Conservation (phyloP, 1,284 basidiomycete genomes). For the Pyrrhoderma noxium region DNA sequence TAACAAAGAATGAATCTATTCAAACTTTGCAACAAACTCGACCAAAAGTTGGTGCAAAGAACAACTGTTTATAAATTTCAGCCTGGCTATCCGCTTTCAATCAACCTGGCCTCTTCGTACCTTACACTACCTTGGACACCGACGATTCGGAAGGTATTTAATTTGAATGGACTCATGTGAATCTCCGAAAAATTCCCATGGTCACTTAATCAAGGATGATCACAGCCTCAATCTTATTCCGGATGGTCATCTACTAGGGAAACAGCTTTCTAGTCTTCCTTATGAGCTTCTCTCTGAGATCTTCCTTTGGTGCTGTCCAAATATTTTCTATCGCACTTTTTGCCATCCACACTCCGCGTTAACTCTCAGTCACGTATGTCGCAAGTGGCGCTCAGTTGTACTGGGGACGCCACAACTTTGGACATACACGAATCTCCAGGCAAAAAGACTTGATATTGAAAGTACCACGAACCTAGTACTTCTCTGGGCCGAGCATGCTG, state of each 20-base stretch:
- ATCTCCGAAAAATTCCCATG: too few relatives aligned
- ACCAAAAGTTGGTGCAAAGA: too few relatives aligned
- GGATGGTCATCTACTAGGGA: neutral
- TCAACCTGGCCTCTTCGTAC: too few relatives aligned
- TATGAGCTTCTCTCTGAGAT: conserved; percentile 13
- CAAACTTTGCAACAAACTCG: too few relatives aligned
- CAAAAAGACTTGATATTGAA: conserved; percentile 1
- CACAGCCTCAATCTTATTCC: too few relatives aligned
- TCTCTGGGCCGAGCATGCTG: conserved; percentile 9
- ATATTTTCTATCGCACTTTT: conserved; percentile 4
- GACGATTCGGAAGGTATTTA: too few relatives aligned
- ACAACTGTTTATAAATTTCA: too few relatives aligned
- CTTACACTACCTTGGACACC: too few relatives aligned
- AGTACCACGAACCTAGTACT: conserved; percentile 4
- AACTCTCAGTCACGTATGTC: conserved; percentile 11
- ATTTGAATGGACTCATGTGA: too few relatives aligned
- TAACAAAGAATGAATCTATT: too few relatives aligned
- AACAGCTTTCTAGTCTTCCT: conserved; percentile 7
- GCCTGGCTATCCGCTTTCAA: too few relatives aligned
- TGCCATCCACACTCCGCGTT: conserved; percentile 4
- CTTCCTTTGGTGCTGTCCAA: conserved; percentile 12
- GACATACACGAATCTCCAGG: conserved; percentile 7
- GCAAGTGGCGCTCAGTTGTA: conserved; percentile 6
- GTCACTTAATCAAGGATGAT: too few relatives aligned
- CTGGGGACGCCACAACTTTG: conserved; percentile 11